phyloP scores from a whole-genome alignment of 139 green algal species.

The Asterochloris sp. region DNA sequence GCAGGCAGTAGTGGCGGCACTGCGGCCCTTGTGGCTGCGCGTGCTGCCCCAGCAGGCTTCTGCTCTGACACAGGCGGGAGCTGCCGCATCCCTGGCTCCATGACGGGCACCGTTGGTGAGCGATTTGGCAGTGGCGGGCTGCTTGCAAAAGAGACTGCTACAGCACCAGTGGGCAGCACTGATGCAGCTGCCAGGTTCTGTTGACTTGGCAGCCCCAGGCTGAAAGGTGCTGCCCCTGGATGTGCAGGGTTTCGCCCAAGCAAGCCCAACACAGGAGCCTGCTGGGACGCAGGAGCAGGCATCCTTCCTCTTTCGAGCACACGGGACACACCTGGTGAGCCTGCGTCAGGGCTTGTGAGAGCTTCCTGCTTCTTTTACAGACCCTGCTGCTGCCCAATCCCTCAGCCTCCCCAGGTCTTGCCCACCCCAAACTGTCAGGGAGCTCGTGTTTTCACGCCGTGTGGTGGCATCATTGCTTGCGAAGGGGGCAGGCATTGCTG shows the following conservation, averaged over 20 bases:
- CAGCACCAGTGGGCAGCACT: background rate
- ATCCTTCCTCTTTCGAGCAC: background rate
- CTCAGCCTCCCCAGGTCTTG: no score
- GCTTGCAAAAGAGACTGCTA: background rate
- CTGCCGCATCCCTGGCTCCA: constrained; percentile 10
- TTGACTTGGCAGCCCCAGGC: background rate
- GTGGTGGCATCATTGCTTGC: no score
- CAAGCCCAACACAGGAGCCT: background rate
- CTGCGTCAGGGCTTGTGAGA: no score
- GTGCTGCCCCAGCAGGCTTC: constrained; percentile 5
- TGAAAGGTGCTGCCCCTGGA: background rate
- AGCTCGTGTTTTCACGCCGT: no score
- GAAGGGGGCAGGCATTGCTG: no score
- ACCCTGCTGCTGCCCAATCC: no score
- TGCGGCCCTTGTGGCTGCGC: background rate
- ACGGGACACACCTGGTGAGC: background rate
- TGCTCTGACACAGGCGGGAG: constrained; percentile 17
- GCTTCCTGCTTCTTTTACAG: no score
- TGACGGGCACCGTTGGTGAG: background rate
- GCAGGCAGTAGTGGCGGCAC: constrained; percentile 17
- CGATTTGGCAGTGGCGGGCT: background rate
- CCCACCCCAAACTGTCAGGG: no score
- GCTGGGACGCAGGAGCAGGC: background rate
- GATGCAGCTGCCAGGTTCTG: background rate
- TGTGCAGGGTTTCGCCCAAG: background rate